Conservation (phyloP, 179 eudicot species). For the Actinidia chinensis region DNA sequence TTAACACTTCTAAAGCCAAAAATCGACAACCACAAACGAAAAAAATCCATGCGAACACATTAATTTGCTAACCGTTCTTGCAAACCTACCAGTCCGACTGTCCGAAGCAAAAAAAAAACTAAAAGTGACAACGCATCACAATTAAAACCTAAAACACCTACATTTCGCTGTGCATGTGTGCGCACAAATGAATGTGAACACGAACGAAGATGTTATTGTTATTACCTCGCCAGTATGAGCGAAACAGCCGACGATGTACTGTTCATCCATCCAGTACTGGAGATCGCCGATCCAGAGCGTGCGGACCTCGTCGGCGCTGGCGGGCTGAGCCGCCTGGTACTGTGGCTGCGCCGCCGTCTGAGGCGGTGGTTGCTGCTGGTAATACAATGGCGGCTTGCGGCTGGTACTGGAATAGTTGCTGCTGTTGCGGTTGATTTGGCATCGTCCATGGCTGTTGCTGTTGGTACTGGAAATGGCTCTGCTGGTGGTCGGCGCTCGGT, state of each 20-base stretch:
- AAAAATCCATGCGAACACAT: too few relatives aligned
- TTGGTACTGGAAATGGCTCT: constrained; percentile 21
- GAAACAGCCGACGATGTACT: constrained; percentile 51
- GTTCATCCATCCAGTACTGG: constrained; percentile 90
- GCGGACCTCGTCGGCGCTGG: constrained; percentile 56
- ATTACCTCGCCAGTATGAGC: constrained; percentile 33
- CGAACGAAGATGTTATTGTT: too few relatives aligned
- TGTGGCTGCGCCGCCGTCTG: constrained; percentile 27
- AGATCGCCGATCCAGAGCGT: constrained; percentile 95
- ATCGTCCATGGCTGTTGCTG: constrained; percentile 23
- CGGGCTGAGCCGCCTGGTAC: constrained; percentile 32
- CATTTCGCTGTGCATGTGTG: neutral
- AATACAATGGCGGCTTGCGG: constrained; percentile 26
- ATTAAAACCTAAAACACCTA: neutral
- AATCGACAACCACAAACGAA: too few relatives aligned
- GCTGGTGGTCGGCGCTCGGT: constrained; percentile 18
- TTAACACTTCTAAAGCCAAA: too few relatives aligned
- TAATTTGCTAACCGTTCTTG: neutral
- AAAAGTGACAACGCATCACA: too few relatives aligned
- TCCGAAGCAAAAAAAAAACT: neutral
- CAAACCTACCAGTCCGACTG: constrained; percentile 5
- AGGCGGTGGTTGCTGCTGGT: constrained; percentile 40
- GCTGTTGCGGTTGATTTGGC: constrained; percentile 28
- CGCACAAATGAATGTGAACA: neutral
- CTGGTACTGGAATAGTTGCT: constrained; percentile 27